These are phyloP conservation scores for Corchorus capsularis DNA, from an alignment of 345 rosid species.

Conservation along the genomic window DNA sequence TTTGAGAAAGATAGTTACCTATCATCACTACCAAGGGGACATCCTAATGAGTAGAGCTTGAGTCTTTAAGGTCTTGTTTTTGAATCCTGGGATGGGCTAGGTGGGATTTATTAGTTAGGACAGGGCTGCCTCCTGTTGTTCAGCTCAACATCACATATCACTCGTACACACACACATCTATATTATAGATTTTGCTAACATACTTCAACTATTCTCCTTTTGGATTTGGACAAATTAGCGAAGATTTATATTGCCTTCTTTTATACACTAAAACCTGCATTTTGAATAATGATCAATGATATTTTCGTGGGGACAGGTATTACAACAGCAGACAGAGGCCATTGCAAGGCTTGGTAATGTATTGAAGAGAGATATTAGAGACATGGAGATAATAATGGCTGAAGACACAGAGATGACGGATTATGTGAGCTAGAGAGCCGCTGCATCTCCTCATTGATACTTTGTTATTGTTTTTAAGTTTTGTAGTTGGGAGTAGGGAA, in stretches of 20 bases:
- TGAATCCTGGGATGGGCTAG: too few relatives aligned
- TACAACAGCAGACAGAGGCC: conserved; percentile 93
- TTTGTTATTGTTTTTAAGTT: background rate
- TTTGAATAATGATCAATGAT: background rate
- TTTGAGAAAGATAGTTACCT: background rate
- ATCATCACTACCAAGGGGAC: background rate
- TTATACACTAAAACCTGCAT: background rate
- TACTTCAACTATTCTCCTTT: background rate
- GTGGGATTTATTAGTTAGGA: too few relatives aligned
- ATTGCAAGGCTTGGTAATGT: conserved; percentile 79
- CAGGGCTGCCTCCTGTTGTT: too few relatives aligned
- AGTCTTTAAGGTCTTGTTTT: too few relatives aligned
- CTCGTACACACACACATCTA: too few relatives aligned
- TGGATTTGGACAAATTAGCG: background rate
- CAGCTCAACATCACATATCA: too few relatives aligned
- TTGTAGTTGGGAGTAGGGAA: conserved; percentile 11
- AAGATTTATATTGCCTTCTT: background rate
- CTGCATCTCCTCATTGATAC: conserved; percentile 12
- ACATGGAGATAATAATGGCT: conserved; percentile 84
- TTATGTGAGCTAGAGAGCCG: conserved; percentile 31
- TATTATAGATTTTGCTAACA: background rate
- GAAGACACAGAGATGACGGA: conserved; percentile 68
- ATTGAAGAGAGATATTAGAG: conserved; percentile 79
- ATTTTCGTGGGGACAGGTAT: conserved; percentile 40
- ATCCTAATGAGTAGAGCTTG: too few relatives aligned